Percentiles rank a stretch among this genome's conserved stretches.
Conservation (phyloP, 306 rosid genomes). For the Lupinus albus region DNA sequence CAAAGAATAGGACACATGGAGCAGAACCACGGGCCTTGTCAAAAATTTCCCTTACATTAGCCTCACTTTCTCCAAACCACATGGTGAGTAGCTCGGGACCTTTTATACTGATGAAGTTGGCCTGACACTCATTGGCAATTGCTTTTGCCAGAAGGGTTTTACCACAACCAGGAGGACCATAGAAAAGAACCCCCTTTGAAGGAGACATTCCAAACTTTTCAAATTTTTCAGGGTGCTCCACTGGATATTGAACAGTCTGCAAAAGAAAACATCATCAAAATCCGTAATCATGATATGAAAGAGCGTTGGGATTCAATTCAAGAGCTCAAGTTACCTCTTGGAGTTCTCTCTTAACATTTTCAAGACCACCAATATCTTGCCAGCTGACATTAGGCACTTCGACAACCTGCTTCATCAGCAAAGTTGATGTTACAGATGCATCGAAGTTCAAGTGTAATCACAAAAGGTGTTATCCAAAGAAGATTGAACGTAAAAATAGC, state of each 20-base stretch:
- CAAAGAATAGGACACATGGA: conserved; percentile 97
- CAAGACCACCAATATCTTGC: conserved; percentile 99
- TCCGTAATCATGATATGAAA: background rate
- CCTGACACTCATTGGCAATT: conserved; percentile 97
- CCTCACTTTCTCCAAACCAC: conserved; percentile 99
- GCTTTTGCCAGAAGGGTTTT: conserved; percentile 97
- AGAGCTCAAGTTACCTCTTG: conserved; percentile 74
- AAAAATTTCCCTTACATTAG: conserved; percentile 95
- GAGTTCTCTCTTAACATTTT: conserved; percentile 95
- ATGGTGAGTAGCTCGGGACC: conserved; percentile 97
- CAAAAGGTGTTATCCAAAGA: background rate
- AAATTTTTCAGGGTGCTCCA: conserved; percentile 97
- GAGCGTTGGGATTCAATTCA: conserved; percentile 19
- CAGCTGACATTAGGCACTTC: conserved; percentile 93
- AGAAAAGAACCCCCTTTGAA: conserved; percentile 97
- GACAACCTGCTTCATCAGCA: conserved; percentile 67
- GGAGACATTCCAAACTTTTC: conserved; percentile 99
- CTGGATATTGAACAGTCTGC: conserved; percentile 99
- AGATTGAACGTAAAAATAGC: conserved; percentile 36
- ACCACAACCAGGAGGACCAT: conserved; percentile 99
- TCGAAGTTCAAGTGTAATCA: background rate
- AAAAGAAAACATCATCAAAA: conserved; percentile 29
- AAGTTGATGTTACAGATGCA: conserved; percentile 34
- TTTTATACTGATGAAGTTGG: conserved; percentile 94
- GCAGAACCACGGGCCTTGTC: conserved; percentile 99